A percentile compares a stretch with the other conserved stretches of the same genome.
phyloP scores from a whole-genome alignment of 768 basidiomycete species.

The Tulasnella sp. region DNA sequence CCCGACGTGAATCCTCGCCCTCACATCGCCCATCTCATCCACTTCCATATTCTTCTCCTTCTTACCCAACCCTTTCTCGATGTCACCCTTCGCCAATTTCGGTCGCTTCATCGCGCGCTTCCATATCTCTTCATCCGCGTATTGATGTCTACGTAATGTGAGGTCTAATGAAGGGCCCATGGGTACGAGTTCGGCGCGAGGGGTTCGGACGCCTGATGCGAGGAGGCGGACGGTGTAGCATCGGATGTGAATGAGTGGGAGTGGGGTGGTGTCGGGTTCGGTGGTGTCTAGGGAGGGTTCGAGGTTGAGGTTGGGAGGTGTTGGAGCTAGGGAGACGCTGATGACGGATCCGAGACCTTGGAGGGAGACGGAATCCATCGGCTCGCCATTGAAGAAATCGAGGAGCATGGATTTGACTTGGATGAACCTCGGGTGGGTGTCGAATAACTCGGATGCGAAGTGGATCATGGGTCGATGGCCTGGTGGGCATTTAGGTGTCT shows the following conservation, averaged over 20 bases:
- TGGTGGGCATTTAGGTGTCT: slow-evolving; percentile 82
- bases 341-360: slow-evolving; percentile 82
- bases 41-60: slow-evolving; percentile 91
- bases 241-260: slow-evolving; percentile 83
- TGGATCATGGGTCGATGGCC: slow-evolving; percentile 90
- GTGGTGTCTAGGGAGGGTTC: slow-evolving; percentile 21
- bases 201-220: slow-evolving; percentile 66
- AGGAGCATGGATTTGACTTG: slow-evolving; percentile 89
- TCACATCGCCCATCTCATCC: slow-evolving; percentile 95
- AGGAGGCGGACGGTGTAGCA: slow-evolving; percentile 69
- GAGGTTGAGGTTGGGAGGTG: slow-evolving; percentile 38
- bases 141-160: slow-evolving; percentile 58
- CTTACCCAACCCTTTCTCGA: slow-evolving; percentile 82
- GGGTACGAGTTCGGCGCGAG: slow-evolving; percentile 68
- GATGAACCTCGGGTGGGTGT: slow-evolving; percentile 82
- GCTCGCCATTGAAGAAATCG: slow-evolving; percentile 80
- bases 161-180: slow-evolving; percentile 93
- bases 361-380: slow-evolving; percentile 72
- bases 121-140: slow-evolving; percentile 66
- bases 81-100: slow-evolving; percentile 78
- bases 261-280: slow-evolving; percentile 34
- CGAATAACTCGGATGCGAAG: slow-evolving; percentile 91
- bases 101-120: slow-evolving; percentile 74
- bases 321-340: slow-evolving; percentile 64
- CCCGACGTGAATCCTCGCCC: slow-evolving; percentile 79